A percentile compares a stretch with the other conserved stretches of the same genome.
Evolutionary conservation across 192 early-diverging fungal species (phyloP).

Genomic region (Cladochytrium replicatum): DNA sequence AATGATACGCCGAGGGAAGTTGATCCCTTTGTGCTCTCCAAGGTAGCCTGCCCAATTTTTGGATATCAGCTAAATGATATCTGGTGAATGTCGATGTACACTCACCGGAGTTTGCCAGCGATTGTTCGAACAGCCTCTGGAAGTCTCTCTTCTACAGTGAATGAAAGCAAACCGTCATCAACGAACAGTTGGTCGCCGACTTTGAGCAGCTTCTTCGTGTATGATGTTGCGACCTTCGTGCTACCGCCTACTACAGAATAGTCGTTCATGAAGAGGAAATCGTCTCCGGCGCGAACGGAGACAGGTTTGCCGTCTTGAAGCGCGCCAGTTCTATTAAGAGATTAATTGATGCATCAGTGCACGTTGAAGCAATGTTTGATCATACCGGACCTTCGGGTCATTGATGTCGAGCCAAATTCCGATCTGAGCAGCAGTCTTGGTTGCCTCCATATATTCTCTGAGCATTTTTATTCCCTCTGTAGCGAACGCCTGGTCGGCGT

Average conservation of each 20-base stretch:
- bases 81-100: no score
- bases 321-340: conserved; percentile 31
- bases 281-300: conserved; percentile 30
- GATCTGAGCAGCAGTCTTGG: conserved; percentile 28
- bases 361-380: no score
- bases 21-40: no score
- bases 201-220: conserved; percentile 44
- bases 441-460: conserved; percentile 22
- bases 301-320: conserved; percentile 32
- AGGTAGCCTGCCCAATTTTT: no score
- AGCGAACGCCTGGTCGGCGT: conserved; percentile 47
- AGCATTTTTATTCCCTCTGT: conserved; percentile 34
- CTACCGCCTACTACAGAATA: conserved; percentile 31
- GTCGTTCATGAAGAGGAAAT: conserved; percentile 52
- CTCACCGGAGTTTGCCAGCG: conserved; percentile 38
- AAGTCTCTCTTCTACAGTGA: conserved; percentile 70
- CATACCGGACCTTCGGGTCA: conserved; percentile 46
- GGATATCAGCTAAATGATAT: no score
- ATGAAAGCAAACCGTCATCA: conserved; percentile 93
- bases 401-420: conserved; percentile 52
- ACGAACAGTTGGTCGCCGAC: conserved; percentile 54
- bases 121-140: conserved; percentile 30
- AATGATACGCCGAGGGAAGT: conserved; percentile 40
- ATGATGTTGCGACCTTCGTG: conserved; percentile 44
- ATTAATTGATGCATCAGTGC: no score